Evolutionary conservation across 768 basidiomycete species (phyloP).

Genomic region (Tylopilus intermedius): DNA sequence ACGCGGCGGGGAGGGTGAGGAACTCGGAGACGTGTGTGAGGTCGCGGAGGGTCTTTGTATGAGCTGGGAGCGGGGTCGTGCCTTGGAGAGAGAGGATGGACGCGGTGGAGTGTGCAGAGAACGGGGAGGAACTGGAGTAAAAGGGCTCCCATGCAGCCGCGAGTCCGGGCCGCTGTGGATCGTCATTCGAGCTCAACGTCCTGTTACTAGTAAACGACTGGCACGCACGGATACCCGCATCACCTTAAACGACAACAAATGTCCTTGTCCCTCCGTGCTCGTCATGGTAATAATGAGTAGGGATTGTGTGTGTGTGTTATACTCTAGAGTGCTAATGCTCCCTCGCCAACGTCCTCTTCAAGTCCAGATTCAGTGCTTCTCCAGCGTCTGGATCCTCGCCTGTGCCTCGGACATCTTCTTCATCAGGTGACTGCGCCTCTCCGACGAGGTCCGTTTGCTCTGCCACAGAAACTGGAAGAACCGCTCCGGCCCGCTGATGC

Average conservation of each 20-base stretch:
- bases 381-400: constrained; percentile 63
- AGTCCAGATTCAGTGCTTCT: constrained; percentile 62
- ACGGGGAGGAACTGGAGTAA: constrained; percentile 77
- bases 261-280: constrained; percentile 50
- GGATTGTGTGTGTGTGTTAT: constrained; percentile 24
- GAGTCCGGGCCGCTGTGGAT: constrained; percentile 61
- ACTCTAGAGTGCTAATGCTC: constrained; percentile 20
- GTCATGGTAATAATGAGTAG: constrained; percentile 3
- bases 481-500: constrained; percentile 51
- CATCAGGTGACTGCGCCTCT: constrained; percentile 62
- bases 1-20: constrained; percentile 75
- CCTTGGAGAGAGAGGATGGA: constrained; percentile 77
- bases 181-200: neutral
- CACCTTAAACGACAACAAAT: constrained; percentile 75
- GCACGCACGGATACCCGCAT: constrained; percentile 81
- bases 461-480: constrained; percentile 40
- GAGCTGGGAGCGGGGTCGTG: constrained; percentile 58
- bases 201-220: neutral
- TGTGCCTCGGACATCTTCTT: constrained; percentile 71
- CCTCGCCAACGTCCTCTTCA: constrained; percentile 56
- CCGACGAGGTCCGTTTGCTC: constrained; percentile 45
- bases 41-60: constrained; percentile 82
- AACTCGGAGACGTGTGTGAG: constrained; percentile 75
- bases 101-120: constrained; percentile 76
- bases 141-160: constrained; percentile 82